Evolutionary conservation across 345 rosid species (phyloP).

Genomic region (Nasturtium officinale): DNA sequence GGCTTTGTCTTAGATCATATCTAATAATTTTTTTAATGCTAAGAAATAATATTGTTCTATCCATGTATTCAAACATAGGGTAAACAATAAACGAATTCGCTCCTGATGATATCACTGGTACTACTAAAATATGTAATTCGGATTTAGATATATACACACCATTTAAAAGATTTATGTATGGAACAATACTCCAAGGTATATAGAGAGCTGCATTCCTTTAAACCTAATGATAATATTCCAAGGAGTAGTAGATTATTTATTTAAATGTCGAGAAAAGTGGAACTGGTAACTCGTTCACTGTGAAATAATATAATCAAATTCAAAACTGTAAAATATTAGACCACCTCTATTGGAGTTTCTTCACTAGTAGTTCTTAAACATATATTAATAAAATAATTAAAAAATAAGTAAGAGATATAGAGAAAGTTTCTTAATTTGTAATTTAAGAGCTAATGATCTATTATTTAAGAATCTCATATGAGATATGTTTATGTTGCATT

Average conservation of each 20-base stretch:
- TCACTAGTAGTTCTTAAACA: too few species aligned
- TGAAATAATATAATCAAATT: neutral
- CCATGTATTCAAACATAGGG: neutral
- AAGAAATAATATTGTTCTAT: neutral
- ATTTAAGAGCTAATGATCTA: too few species aligned
- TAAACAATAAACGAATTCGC: neutral
- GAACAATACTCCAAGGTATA: conserved; percentile 3
- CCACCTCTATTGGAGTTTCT: too few species aligned
- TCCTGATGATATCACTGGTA: neutral
- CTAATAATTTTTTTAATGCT: neutral
- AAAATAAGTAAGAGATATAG: too few species aligned
- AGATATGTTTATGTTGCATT: too few species aligned
- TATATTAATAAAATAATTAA: too few species aligned
- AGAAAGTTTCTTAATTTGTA: too few species aligned
- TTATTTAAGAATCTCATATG: too few species aligned
- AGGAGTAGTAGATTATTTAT: neutral
- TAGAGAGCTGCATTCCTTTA: conserved; percentile 2
- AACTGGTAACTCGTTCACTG: conserved; percentile 11
- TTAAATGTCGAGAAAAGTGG: neutral
- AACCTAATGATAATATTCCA: neutral
- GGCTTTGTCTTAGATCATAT: conserved; percentile 9
- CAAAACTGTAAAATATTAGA: neutral
- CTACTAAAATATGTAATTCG: neutral
- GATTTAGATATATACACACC: neutral
- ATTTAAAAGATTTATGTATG: neutral